These are phyloP conservation scores for Nitzschia sp. DNA, from an alignment of 108 stramenopile species.

Conservation along the genomic window DNA sequence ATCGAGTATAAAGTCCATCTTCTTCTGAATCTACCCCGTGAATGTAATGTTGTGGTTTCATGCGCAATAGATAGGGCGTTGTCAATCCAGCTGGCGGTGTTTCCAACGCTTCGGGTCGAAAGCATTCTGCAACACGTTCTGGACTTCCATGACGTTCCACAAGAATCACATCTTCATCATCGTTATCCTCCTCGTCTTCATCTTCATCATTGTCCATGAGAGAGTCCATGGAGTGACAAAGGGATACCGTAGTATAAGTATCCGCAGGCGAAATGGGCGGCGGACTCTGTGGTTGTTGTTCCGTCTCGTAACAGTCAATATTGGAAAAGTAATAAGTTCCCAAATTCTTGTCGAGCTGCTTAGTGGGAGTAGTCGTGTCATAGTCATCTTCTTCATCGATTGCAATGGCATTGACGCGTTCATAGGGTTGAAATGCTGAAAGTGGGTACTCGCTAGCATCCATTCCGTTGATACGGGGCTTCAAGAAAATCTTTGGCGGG, in stretches of 20 bases:
- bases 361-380: neutral
- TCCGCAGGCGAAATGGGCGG: constrained; percentile 14
- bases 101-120: neutral
- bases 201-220: neutral
- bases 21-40: constrained; percentile 16
- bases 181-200: neutral
- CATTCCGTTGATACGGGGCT: neutral
- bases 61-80: constrained; percentile 7
- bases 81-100: neutral
- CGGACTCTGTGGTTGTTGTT: neutral
- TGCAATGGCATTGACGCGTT: neutral
- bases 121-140: neutral
- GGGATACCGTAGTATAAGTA: constrained; percentile 21
- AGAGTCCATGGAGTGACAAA: constrained; percentile 17
- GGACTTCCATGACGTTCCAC: neutral
- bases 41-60: constrained; percentile 31
- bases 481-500: neutral
- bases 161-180: constrained; percentile 8
- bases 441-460: neutral
- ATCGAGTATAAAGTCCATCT: neutral
- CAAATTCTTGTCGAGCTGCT: neutral
- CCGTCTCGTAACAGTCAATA: constrained; percentile 7
- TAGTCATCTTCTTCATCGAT: neutral
- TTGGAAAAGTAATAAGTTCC: constrained; percentile 12
- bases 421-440: neutral